Conservation (phyloP, 2,329 filamentous ascomycete species). For the Alternaria tenuissima region DNA sequence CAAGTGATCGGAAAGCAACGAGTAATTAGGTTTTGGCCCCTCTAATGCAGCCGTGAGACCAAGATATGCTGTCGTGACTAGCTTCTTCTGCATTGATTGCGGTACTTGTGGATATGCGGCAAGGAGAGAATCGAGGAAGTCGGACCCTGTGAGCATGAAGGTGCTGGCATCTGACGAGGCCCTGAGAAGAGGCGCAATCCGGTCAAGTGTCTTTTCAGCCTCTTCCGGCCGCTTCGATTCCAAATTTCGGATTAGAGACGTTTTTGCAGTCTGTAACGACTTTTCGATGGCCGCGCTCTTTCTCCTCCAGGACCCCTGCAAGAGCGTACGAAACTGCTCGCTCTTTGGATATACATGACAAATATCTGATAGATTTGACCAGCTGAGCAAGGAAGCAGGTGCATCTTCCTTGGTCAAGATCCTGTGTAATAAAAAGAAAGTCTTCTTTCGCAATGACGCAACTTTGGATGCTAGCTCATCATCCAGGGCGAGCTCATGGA, state of each 20-base stretch:
- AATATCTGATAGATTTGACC: conserved; percentile 74
- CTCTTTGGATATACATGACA: conserved; percentile 72
- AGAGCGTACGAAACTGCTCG: conserved; percentile 59
- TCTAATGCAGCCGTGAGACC: conserved; percentile 76
- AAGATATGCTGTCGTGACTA: conserved; percentile 78
- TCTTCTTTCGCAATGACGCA: conserved; percentile 65
- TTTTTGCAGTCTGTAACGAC: conserved; percentile 68
- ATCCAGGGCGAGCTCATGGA: conserved; percentile 59
- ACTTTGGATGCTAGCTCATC: conserved; percentile 49
- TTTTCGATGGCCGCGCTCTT: conserved; percentile 61
- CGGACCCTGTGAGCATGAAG: conserved; percentile 82
- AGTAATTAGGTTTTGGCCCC: conserved; percentile 71
- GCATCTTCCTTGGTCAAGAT: conserved; percentile 60
- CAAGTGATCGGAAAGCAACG: conserved; percentile 81
- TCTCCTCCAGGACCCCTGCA: conserved; percentile 62
- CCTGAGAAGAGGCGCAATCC: conserved; percentile 70
- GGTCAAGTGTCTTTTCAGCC: conserved; percentile 64
- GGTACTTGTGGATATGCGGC: conserved; percentile 71
- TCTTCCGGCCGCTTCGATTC: conserved; percentile 68
- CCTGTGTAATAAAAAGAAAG: conserved; percentile 70
- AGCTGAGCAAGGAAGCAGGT: conserved; percentile 63
- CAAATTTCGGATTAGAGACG: conserved; percentile 67
- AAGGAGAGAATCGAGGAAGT: conserved; percentile 82
- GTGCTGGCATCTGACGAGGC: conserved; percentile 64
- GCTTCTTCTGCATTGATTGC: conserved; percentile 67